Percentiles rank a stretch among this genome's conserved stretches.
These are phyloP conservation scores for Penicillium atrosanguineum DNA, from an alignment of 495 filamentous ascomycete species.

Conservation along the genomic window DNA sequence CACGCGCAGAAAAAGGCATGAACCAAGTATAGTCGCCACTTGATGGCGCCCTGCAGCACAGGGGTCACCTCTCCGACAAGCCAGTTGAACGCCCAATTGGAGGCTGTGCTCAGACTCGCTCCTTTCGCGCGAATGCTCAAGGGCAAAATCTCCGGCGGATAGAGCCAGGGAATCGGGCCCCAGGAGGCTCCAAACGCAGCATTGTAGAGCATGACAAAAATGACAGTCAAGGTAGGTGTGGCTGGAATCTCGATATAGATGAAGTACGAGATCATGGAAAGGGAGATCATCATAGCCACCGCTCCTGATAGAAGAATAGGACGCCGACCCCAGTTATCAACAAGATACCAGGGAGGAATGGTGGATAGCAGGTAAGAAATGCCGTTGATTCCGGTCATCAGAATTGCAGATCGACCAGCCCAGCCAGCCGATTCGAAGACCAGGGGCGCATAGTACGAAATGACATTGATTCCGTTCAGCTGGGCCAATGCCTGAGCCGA, in stretches of 20 bases:
- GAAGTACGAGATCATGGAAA: slow-evolving; percentile 94
- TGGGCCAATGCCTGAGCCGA: slow-evolving; percentile 94
- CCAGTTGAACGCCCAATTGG: slow-evolving; percentile 99
- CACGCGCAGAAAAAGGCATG: slow-evolving; percentile 97
- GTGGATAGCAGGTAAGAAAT: slow-evolving; percentile 89
- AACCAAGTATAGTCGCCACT: slow-evolving; percentile 89
- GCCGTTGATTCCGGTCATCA: slow-evolving; percentile 97
- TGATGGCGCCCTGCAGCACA: slow-evolving; percentile 82
- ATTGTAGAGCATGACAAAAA: slow-evolving; percentile 98
- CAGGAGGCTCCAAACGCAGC: slow-evolving; percentile 98
- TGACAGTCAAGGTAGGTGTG: slow-evolving; percentile 81
- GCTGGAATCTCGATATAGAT: slow-evolving; percentile 77
- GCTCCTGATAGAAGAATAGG: slow-evolving; percentile 89
- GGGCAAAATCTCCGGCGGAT: slow-evolving; percentile 95
- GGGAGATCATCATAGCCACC: slow-evolving; percentile 82
- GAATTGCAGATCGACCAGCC: slow-evolving; percentile 81
- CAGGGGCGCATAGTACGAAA: slow-evolving; percentile 95
- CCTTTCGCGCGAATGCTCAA: slow-evolving; percentile 97
- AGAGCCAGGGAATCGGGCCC: slow-evolving; percentile 98
- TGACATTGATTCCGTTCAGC: slow-evolving; percentile 98
- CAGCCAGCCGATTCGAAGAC: slow-evolving; percentile 97
- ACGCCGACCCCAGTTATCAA: slow-evolving; percentile 88
- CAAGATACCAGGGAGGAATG: slow-evolving; percentile 95
- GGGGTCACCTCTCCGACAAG: slow-evolving; percentile 93
- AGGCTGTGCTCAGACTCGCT: slow-evolving; percentile 91